Conservation (phyloP, 805 yeast species). For the Alloascoidea hylecoeti region DNA sequence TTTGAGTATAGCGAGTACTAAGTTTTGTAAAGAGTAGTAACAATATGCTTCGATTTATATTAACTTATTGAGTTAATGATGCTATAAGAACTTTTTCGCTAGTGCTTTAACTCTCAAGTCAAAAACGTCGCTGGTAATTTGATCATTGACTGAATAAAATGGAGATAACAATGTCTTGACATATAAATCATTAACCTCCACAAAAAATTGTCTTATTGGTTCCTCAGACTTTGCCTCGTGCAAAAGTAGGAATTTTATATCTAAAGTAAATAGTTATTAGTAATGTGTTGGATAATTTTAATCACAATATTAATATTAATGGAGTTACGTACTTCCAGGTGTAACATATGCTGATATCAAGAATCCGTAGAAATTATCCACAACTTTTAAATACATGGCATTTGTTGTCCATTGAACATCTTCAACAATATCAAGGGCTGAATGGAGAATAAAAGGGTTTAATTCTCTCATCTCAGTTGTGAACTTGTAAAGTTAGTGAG, state of each 20-base stretch:
- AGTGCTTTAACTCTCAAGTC: slow-evolving; percentile 58
- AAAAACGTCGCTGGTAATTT: slow-evolving; percentile 60
- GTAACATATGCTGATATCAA: slow-evolving; percentile 77
- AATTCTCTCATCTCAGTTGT: slow-evolving; percentile 62
- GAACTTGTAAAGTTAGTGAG: slow-evolving; percentile 20
- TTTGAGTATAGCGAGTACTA: too few species aligned
- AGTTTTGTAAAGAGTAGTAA: too few species aligned
- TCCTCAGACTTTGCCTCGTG: slow-evolving; percentile 58
- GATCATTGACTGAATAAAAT: slow-evolving; percentile 64
- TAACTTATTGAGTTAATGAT: too few species aligned
- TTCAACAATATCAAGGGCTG: slow-evolving; percentile 84
- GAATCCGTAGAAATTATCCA: slow-evolving; percentile 79
- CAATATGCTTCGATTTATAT: too few species aligned
- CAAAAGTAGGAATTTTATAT: slow-evolving; percentile 62
- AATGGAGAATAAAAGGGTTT: slow-evolving; percentile 77
- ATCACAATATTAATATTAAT: background rate
- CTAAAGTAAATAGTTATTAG: too few species aligned
- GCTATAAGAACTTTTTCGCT: slow-evolving; percentile 62
- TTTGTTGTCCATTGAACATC: slow-evolving; percentile 72
- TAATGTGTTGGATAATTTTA: too few species aligned
- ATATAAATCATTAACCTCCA: slow-evolving; percentile 77
- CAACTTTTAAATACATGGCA: slow-evolving; percentile 53
- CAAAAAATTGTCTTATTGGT: slow-evolving; percentile 67
- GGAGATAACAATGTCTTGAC: slow-evolving; percentile 79
- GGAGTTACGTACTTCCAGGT: slow-evolving; percentile 39